Evolutionary conservation across 208 protist genomes (phyloP), one percentile per base, ranked within the genome.

Genomic region (Leptomonas seymouri): DNA sequence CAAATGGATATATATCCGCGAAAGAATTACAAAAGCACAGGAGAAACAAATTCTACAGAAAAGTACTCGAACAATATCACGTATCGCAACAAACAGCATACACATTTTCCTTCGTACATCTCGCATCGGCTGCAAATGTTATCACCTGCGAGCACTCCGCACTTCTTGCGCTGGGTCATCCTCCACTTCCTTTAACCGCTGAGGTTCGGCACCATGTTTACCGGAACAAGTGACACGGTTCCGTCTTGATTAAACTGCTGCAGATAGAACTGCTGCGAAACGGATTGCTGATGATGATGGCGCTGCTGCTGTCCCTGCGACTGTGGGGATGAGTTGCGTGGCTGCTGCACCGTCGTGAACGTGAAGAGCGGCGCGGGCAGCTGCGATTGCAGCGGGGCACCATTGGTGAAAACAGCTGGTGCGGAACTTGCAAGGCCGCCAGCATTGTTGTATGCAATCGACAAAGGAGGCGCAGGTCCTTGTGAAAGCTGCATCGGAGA

Each of bases 171-270:
- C 0, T 23, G 3, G n/a, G 12, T 14, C 14, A 12, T 12, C 28
- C 36, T 45, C 7, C 48, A 11, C 15, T 34, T 20, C 0, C 6
- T 11, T 27, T 34, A 68, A 25, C 28, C 30, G 7, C 48, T 25
- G 18, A 71, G 49, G 46, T 34, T 65, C 23, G n/a, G 60, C 56
- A 76, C 23, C 46, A 76, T 48, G 41, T 48, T 77, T 16, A 81
- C 44, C 21, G 76, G 76, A 14, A 81, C 65, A 54, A 81, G 51
- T 9, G 70, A 63, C 23, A 81, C 34, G 12, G 42, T 68, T 18
- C 76, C 76, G 51, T 81, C 76, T 15, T 61, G n/a, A 51, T 76
- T 77, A 4, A 77, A 41, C 45, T 76, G 67, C 39, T 74, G 70
- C 8, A 80, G 21, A 15, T 73, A 67, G n/a, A 71, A 36, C 65